Evolutionary conservation across 306 rosid genomes (phyloP).

Genomic region (Nissolia schottii): DNA sequence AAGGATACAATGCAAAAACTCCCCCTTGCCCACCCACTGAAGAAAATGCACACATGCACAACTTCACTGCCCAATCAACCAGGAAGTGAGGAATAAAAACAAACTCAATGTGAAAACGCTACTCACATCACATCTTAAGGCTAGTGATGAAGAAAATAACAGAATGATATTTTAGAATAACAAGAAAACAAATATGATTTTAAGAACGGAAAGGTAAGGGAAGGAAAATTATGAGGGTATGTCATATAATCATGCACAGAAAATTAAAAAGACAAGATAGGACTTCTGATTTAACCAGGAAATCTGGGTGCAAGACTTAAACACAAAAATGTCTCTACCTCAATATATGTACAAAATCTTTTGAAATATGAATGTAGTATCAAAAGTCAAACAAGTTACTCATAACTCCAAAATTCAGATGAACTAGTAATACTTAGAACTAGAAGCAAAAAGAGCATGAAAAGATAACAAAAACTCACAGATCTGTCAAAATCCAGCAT

Average conservation of each 20-base stretch:
- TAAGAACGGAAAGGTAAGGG: not conserved
- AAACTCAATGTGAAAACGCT: not conserved
- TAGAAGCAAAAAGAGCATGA: not conserved
- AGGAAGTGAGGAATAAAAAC: constrained; percentile 1
- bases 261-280: not conserved
- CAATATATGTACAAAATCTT: not conserved
- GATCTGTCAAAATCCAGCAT: constrained; percentile 64
- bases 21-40: not conserved
- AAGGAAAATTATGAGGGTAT: not conserved
- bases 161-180: not conserved
- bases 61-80: constrained; percentile 3
- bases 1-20: constrained; percentile 1
- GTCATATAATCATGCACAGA: not conserved
- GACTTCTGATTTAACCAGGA: not conserved
- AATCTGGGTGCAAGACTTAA: not conserved
- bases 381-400: constrained; percentile 4
- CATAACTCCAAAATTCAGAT: not conserved
- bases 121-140: not conserved
- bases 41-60: not conserved
- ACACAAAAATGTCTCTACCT: not conserved
- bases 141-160: constrained; percentile 3
- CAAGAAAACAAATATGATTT: not conserved
- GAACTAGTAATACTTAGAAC: not conserved
- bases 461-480: constrained; percentile 35
- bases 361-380: not conserved